A percentile compares a stretch with the other conserved stretches of the same genome.
phyloP scores from a whole-genome alignment of 768 basidiomycete species.

The Psilocybe cyanescens region DNA sequence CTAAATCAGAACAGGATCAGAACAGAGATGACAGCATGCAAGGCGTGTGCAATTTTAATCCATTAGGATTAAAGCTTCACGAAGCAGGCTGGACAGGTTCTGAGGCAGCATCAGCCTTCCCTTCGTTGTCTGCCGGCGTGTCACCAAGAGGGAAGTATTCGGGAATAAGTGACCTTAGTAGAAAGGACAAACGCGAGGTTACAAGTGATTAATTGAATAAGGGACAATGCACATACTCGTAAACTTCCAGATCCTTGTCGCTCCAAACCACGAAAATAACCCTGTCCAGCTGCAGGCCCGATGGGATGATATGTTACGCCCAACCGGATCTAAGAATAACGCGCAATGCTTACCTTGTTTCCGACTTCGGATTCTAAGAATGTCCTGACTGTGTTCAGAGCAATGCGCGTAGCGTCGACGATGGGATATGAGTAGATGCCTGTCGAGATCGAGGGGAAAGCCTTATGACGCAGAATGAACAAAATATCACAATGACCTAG shows the following conservation, averaged over 20 bases:
- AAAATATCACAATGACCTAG: not conserved
- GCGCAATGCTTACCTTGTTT: constrained; percentile 40
- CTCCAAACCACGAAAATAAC: constrained; percentile 79
- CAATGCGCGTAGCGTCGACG: constrained; percentile 70
- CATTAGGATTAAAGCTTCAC: not conserved
- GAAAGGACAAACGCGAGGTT: constrained; percentile 4
- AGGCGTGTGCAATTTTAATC: not conserved
- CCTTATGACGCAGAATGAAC: constrained; percentile 44
- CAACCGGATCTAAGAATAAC: not conserved
- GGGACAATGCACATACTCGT: constrained; percentile 52
- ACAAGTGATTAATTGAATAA: not conserved
- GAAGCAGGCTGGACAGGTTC: not conserved
- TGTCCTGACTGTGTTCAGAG: constrained; percentile 58
- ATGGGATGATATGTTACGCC: not conserved
- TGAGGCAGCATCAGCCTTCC: not conserved
- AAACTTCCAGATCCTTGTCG: constrained; percentile 62
- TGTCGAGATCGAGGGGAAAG: constrained; percentile 82
- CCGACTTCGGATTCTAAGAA: constrained; percentile 60
- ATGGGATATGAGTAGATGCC: constrained; percentile 83
- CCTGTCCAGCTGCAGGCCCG: constrained; percentile 56
- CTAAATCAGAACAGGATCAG: not conserved
- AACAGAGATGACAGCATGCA: not conserved
- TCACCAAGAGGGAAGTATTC: constrained; percentile 60
- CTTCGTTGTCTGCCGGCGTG: not conserved
- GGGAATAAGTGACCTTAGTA: constrained; percentile 51